Percentiles rank a stretch among this genome's conserved stretches.
Conservation (phyloP, 192 early-diverging fungal species). For the Ambispora gerdemannii region DNA sequence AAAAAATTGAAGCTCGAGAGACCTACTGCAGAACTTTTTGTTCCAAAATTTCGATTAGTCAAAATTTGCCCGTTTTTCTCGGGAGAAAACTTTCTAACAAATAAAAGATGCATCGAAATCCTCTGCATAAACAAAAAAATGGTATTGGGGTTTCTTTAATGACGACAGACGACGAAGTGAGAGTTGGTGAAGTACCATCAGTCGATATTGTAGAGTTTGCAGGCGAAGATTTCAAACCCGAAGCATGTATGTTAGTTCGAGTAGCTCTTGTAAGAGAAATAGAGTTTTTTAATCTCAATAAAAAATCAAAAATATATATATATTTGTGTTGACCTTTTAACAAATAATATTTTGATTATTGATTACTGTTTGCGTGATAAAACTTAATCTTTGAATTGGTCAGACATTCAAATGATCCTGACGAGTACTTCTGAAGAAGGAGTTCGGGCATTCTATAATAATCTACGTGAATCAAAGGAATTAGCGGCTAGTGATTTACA, state of each 20-base stretch:
- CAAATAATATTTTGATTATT: too few relatives aligned
- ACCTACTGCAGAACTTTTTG: too few relatives aligned
- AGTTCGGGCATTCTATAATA: conserved; percentile 52
- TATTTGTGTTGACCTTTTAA: too few relatives aligned
- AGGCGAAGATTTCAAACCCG: conserved; percentile 50
- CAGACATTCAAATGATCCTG: conserved; percentile 54
- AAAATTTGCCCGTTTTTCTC: too few relatives aligned
- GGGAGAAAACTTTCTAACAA: too few relatives aligned
- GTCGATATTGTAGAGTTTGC: conserved; percentile 53
- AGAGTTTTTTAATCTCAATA: not conserved
- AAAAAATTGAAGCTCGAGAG: too few relatives aligned
- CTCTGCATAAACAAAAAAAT: not conserved
- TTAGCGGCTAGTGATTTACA: conserved; percentile 69
- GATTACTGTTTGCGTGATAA: too few relatives aligned
- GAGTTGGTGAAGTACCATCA: conserved; percentile 28
- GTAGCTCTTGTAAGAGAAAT: not conserved
- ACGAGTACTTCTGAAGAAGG: conserved; percentile 56
- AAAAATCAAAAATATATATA: not conserved
- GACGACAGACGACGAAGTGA: not conserved
- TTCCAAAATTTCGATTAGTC: too few relatives aligned
- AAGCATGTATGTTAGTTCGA: conserved; percentile 43
- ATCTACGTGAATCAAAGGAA: conserved; percentile 62
- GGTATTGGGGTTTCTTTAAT: not conserved
- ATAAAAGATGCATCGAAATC: not conserved
- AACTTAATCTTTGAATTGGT: not conserved